Evolutionary conservation across 805 yeast species (phyloP), one percentile per base, ranked within the genome.

Genomic region (Tetrapisispora nanseiensis): DNA sequence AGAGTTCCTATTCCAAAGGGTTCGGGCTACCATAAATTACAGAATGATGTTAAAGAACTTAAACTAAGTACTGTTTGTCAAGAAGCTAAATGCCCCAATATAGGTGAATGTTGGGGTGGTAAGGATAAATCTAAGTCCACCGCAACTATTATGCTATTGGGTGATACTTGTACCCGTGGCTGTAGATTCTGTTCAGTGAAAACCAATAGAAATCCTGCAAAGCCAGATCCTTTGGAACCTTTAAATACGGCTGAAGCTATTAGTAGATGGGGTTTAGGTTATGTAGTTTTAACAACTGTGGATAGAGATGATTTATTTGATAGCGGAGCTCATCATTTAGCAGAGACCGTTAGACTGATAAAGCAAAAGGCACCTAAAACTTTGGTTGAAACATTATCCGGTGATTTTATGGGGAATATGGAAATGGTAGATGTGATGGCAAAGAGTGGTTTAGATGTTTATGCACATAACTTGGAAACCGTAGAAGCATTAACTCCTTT

Each of bases 51-150:
- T 27, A 73, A 86, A 46, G 97, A 95, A 45, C 69, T 92, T 46
- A 86, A 86, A 49, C 69, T 92, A 40, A 82, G 95, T 29, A 92
- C 99, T 0, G 99, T 92, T 24, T 92, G 99, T 66, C 97, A 92
- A 64, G 98, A 92, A 58, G 98, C 98, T 4, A 82, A 92, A 58
- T 92, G 99, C 66, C 99, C 99, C n/a, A 92, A 92, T 62, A 92
- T 92, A 48, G 96, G 97, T 40, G 99, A 92, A 62, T 92, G 99
- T 65, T 92, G 99, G 99, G 97, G 98, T 43, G 98, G 98, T 24
- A 77, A 80, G 55, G 79, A 74, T 54, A 75, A 62, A 41, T 62
- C 69, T 21, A 82, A 89, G 61, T 77, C 90, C 6, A 90, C 86
- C 49, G 97, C 98, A 3, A 92, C 99, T 2, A 92, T 92, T 52